A percentile compares a stretch with the other conserved stretches of the same genome.
Conservation (phyloP, 352 stramenopile genomes). For the Phytophthora ohioensis region DNA sequence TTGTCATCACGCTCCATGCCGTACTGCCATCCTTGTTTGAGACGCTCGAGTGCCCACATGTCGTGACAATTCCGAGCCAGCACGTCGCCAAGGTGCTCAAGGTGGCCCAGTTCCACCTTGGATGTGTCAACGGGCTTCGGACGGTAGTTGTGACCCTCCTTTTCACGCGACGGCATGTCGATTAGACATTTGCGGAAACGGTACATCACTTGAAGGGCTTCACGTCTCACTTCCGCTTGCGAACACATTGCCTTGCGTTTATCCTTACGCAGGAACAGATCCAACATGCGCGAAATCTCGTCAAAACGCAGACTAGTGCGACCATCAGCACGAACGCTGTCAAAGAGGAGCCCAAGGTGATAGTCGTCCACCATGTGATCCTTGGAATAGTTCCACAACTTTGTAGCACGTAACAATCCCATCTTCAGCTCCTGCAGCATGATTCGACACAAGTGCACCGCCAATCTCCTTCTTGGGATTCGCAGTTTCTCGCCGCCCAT, state of each 20-base stretch:
- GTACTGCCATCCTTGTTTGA: constrained; percentile 89
- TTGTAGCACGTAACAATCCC: constrained; percentile 77
- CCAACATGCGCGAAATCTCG: constrained; percentile 87
- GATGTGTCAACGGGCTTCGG: constrained; percentile 88
- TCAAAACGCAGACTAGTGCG: constrained; percentile 83
- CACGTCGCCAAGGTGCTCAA: constrained; percentile 80
- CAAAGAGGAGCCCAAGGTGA: constrained; percentile 81
- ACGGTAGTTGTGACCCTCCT: constrained; percentile 89
- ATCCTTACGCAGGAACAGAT: constrained; percentile 86
- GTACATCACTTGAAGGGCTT: constrained; percentile 89
- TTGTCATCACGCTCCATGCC: constrained; percentile 74
- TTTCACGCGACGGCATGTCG: constrained; percentile 90
- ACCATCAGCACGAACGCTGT: constrained; percentile 76
- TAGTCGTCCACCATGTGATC: constrained; percentile 86
- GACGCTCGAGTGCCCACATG: constrained; percentile 85
- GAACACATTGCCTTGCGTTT: constrained; percentile 71
- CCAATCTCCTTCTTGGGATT: constrained; percentile 80
- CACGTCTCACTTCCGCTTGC: constrained; percentile 76
- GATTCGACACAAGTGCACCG: constrained; percentile 72
- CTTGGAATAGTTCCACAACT: constrained; percentile 86
- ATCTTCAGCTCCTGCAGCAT: constrained; percentile 81
- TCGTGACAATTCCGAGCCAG: constrained; percentile 88
- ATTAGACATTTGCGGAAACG: constrained; percentile 90
- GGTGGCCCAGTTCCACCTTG: constrained; percentile 71
- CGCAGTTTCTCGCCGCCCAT: constrained; percentile 86